phyloP scores from a whole-genome alignment of 352 stramenopile genomes.

The Globisporangium nunn region DNA sequence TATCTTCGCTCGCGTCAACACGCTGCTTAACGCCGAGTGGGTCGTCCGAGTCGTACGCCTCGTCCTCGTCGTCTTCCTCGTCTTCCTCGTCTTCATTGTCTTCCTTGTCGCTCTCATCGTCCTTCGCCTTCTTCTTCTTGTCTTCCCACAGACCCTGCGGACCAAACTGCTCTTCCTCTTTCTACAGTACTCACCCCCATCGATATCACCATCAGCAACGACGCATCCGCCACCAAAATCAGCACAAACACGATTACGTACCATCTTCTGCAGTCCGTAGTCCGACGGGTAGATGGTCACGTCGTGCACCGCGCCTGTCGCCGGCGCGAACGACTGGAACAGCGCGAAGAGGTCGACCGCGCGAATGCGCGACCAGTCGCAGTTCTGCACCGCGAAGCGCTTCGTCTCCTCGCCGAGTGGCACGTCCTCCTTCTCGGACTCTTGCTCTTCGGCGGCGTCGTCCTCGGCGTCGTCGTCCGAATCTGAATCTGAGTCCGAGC shows the following conservation, averaged over 20 bases:
- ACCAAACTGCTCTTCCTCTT: slow-evolving; percentile 73
- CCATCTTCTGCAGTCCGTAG: slow-evolving; percentile 93
- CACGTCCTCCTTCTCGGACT: slow-evolving; percentile 69
- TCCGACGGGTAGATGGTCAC: slow-evolving; percentile 96
- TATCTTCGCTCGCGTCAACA: slow-evolving; percentile 42
- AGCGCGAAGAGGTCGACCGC: slow-evolving; percentile 95
- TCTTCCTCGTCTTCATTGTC: slow-evolving; percentile 18
- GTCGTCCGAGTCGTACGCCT: slow-evolving; percentile 66
- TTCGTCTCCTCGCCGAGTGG: slow-evolving; percentile 80
- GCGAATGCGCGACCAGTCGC: slow-evolving; percentile 95
- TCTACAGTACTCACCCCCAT: slow-evolving; percentile 19
- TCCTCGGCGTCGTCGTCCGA: slow-evolving; percentile 22
- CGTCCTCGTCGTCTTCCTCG: slow-evolving; percentile 26
- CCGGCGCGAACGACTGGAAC: slow-evolving; percentile 91
- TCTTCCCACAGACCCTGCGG: slow-evolving; percentile 59
- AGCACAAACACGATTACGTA: slow-evolving; percentile 13
- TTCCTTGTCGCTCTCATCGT: slow-evolving; percentile 18
- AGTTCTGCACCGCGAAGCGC: slow-evolving; percentile 92
- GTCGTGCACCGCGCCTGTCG: slow-evolving; percentile 80
- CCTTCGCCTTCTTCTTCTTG: slow-evolving; percentile 11
- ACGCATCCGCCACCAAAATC: background rate
- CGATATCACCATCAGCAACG: background rate
- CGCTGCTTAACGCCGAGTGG: slow-evolving; percentile 60
- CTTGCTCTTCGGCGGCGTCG: slow-evolving; percentile 24
- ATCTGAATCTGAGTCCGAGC: slow-evolving; percentile 34